phyloP scores from a whole-genome alignment of 2,329 filamentous ascomycete species.

The Whalleya microplaca region DNA sequence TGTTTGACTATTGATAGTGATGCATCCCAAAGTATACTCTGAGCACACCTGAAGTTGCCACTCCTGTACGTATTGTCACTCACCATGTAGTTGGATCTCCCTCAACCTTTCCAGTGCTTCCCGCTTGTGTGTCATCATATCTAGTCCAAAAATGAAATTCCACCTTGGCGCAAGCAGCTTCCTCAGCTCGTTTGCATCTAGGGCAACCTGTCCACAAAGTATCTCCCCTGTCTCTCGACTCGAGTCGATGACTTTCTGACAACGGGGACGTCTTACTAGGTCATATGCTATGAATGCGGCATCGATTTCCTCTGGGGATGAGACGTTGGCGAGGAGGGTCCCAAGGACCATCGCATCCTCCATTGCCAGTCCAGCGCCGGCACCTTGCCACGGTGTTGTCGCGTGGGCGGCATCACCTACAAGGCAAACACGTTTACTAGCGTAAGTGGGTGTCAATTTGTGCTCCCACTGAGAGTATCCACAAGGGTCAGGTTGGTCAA shows the following conservation, averaged over 20 bases:
- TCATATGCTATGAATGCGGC: constrained; percentile 15
- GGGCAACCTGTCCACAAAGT: constrained; percentile 7
- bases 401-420: constrained; percentile 17
- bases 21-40: too few relatives aligned
- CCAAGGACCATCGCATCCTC: constrained; percentile 15
- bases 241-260: constrained; percentile 21
- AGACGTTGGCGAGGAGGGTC: constrained; percentile 1
- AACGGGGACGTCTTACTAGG: constrained; percentile 13
- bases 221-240: constrained; percentile 15
- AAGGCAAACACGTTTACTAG: constrained; percentile 4
- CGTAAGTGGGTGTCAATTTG: constrained; percentile 9
- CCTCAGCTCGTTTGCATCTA: constrained; percentile 5
- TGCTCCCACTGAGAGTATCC: constrained; percentile 19
- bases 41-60: too few relatives aligned
- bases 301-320: background rate
- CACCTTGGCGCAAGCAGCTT: constrained; percentile 5
- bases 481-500: constrained; percentile 9
- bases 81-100: too few relatives aligned
- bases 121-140: too few relatives aligned
- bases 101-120: too few relatives aligned
- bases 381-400: constrained; percentile 10
- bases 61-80: too few relatives aligned
- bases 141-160: background rate
- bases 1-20: too few relatives aligned
- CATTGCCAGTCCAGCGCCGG: constrained; percentile 7